These are phyloP conservation scores for Xylaria venustula DNA, from an alignment of 495 filamentous ascomycete species.

Conservation along the genomic window DNA sequence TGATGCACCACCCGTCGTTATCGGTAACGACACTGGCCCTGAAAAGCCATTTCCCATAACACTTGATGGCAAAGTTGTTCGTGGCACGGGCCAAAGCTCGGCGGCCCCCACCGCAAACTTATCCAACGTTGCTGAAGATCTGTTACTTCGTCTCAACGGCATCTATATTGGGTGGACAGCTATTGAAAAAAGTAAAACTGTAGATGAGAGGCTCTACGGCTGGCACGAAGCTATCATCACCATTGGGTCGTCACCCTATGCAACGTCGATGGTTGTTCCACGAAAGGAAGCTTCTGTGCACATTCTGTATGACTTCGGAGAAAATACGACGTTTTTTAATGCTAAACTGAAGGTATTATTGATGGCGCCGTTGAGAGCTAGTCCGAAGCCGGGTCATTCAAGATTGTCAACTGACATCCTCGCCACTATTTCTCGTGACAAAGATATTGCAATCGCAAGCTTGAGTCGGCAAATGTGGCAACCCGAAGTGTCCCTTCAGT, in stretches of 20 bases:
- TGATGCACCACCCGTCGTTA: conserved; percentile 16
- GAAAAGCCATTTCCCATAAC: conserved; percentile 57
- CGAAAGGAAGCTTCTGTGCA: conserved; percentile 41
- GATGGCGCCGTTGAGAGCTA: conserved; percentile 53
- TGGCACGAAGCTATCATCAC: conserved; percentile 60
- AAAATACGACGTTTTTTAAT: conserved; percentile 28
- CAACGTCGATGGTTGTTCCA: conserved; percentile 36
- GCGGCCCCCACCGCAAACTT: conserved; percentile 42
- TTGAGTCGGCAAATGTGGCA: conserved; percentile 57
- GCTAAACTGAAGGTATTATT: conserved; percentile 48
- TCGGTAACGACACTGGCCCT: conserved; percentile 50
- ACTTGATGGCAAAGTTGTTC: conserved; percentile 45
- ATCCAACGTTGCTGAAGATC: conserved; percentile 39
- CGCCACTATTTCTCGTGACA: conserved; percentile 48
- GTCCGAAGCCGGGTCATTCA: conserved; percentile 31
- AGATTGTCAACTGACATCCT: conserved; percentile 39
- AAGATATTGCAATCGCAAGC: conserved; percentile 46
- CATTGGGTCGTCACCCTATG: conserved; percentile 40
- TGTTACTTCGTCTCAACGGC: conserved; percentile 52
- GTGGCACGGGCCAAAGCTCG: conserved; percentile 30
- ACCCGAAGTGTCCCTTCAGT: conserved; percentile 33
- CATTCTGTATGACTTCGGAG: conserved; percentile 49
- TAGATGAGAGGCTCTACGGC: conserved; percentile 13
- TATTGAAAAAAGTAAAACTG: conserved; percentile 27
- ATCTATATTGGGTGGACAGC: conserved; percentile 65